phyloP scores from a whole-genome alignment of 2,329 filamentous ascomycete genomes.

The Neofusicoccum ribis region DNA sequence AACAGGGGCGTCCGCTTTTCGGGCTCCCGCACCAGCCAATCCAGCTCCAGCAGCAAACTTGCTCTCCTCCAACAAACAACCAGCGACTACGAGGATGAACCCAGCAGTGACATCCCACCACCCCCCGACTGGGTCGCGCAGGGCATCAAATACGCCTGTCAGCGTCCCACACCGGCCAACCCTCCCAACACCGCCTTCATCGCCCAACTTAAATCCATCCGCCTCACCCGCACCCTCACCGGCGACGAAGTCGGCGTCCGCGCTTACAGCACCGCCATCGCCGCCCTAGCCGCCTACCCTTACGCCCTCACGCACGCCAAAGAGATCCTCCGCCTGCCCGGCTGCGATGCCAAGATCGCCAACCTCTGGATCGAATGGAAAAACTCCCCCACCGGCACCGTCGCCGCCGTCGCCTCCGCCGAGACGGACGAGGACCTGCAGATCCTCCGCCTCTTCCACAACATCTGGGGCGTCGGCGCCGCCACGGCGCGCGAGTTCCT shows the following conservation, averaged over 20 bases:
- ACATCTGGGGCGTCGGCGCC: slow-evolving; percentile 90
- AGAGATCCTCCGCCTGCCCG: slow-evolving; percentile 62
- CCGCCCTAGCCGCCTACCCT: slow-evolving; percentile 80
- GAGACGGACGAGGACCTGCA: slow-evolving; percentile 64
- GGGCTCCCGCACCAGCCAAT: slow-evolving; percentile 32
- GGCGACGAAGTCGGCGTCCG: slow-evolving; percentile 78
- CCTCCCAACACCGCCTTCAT: slow-evolving; percentile 77
- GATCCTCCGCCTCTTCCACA: slow-evolving; percentile 69
- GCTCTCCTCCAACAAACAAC: slow-evolving; percentile 69
- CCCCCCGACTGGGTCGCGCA: slow-evolving; percentile 70
- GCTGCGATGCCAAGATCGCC: slow-evolving; percentile 79
- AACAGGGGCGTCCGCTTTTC: slow-evolving; percentile 33
- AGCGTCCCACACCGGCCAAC: slow-evolving; percentile 69
- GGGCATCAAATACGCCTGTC: slow-evolving; percentile 72
- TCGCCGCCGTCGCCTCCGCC: slow-evolving; percentile 65
- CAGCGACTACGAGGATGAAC: slow-evolving; percentile 68
- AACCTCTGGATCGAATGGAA: slow-evolving; percentile 76
- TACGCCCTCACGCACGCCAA: slow-evolving; percentile 48
- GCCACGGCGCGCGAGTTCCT: slow-evolving; percentile 82
- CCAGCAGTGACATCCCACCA: slow-evolving; percentile 56
- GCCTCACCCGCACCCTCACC: slow-evolving; percentile 67
- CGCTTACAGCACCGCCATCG: slow-evolving; percentile 86
- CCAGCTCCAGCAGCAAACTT: slow-evolving; percentile 22
- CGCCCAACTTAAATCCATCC: slow-evolving; percentile 70
- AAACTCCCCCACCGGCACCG: slow-evolving; percentile 51